Conservation (phyloP, 1,139 yeast genomes). For the Diutina catenulata region DNA sequence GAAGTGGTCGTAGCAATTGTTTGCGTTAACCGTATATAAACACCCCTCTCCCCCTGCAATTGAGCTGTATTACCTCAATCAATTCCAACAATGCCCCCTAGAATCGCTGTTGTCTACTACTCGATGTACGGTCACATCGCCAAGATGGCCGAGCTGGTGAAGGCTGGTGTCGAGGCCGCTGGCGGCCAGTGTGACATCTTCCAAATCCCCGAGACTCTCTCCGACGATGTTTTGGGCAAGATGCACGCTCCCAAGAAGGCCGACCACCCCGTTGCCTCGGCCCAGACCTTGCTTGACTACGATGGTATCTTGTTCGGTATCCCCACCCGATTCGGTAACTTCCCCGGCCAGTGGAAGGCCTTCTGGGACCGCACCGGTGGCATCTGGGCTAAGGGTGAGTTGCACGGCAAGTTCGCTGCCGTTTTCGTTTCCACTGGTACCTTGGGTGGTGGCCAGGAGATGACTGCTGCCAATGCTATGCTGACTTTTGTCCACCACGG, state of each 20-base stretch:
- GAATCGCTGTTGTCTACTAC: conserved; percentile 10
- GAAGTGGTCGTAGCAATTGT: no score
- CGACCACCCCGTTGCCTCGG: conserved; percentile 8
- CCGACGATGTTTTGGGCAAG: conserved; percentile 8
- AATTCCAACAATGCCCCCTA: conserved; percentile 9
- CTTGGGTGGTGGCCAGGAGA: conserved; percentile 79
- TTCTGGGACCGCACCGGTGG: conserved; percentile 11
- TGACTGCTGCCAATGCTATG: conserved; percentile 51
- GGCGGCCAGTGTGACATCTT: conserved; percentile 10
- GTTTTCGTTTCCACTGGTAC: conserved; percentile 8
- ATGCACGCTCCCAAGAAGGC: conserved; percentile 8
- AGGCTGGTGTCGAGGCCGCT: conserved; percentile 9
- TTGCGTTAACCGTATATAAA: not conserved
- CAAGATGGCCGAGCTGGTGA: conserved; percentile 9
- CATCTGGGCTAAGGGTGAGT: conserved; percentile 9
- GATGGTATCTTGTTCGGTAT: conserved; percentile 10
- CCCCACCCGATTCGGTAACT: conserved; percentile 10
- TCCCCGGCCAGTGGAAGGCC: conserved; percentile 10
- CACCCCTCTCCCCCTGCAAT: not conserved
- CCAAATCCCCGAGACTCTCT: conserved; percentile 9
- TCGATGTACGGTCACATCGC: conserved; percentile 10
- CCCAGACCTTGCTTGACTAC: conserved; percentile 8
- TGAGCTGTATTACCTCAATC: not conserved
- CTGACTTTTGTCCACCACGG: conserved; percentile 76
- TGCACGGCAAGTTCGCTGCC: conserved; percentile 11